A percentile compares a stretch with the other conserved stretches of the same genome.
phyloP scores from a whole-genome alignment of 169 alveolate species.

The Cryptosporidium ubiquitum region DNA sequence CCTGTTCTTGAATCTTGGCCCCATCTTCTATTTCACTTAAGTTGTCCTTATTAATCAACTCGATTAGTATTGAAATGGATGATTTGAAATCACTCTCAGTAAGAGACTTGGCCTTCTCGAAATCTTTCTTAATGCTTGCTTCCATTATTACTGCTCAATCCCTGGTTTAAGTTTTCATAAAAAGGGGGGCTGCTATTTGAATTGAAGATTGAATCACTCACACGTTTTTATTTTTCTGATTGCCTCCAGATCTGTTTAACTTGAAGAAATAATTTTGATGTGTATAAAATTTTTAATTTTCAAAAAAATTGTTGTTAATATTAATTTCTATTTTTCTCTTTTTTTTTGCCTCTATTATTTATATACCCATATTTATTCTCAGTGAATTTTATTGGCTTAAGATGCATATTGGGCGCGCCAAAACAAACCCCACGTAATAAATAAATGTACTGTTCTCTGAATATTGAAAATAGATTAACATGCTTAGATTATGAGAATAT shows the following conservation, averaged over 20 bases:
- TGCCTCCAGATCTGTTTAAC: background rate
- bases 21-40: slow-evolving; percentile 66
- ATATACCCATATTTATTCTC: background rate
- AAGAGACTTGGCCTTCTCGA: slow-evolving; percentile 51
- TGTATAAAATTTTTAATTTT: background rate
- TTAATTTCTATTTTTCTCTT: background rate
- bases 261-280: background rate
- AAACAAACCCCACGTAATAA: background rate
- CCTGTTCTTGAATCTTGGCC: slow-evolving; percentile 59
- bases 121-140: background rate
- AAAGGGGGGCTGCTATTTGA: background rate
- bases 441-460: background rate
- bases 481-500: background rate
- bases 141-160: slow-evolving; percentile 15
- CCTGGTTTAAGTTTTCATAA: background rate
- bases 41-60: slow-evolving; percentile 6
- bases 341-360: background rate
- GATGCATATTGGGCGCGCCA: slow-evolving; percentile 14
- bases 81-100: slow-evolving; percentile 33
- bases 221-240: background rate
- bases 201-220: background rate
- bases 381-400: background rate
- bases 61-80: slow-evolving; percentile 19
- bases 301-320: background rate
- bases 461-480: background rate